These are phyloP conservation scores for Kazachstania psychrophila DNA, from an alignment of 805 yeast genomes.

Conservation along the genomic window DNA sequence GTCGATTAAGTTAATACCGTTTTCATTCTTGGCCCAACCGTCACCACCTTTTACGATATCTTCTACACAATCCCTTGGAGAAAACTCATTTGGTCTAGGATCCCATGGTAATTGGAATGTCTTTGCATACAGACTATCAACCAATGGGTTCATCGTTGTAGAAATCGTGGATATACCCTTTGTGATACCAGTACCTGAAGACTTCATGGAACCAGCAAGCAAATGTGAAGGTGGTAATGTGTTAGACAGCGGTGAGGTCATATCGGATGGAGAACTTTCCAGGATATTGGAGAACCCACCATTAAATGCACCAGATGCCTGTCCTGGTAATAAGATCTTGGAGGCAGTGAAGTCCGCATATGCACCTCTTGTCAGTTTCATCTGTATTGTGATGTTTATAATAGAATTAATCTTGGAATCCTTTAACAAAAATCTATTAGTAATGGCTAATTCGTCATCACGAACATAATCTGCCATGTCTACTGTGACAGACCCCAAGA, in stretches of 20 bases:
- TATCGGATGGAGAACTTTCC: neutral
- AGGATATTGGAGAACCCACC: conserved; percentile 10
- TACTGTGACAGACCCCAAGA: conserved; percentile 57
- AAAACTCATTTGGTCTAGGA: conserved; percentile 42
- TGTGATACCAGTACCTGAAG: conserved; percentile 1
- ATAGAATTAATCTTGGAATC: conserved; percentile 79
- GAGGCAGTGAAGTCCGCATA: conserved; percentile 25
- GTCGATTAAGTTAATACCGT: conserved; percentile 28
- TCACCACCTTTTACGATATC: conserved; percentile 67
- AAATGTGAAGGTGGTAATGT: neutral
- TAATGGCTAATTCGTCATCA: conserved; percentile 38
- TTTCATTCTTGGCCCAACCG: conserved; percentile 47
- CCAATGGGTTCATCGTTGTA: conserved; percentile 39
- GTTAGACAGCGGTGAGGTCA: neutral
- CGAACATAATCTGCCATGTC: conserved; percentile 64
- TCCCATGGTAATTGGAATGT: conserved; percentile 59
- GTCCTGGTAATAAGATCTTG: conserved; percentile 14
- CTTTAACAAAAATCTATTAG: conserved; percentile 60
- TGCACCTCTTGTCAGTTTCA: conserved; percentile 36
- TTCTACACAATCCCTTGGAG: conserved; percentile 63
- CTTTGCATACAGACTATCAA: conserved; percentile 41
- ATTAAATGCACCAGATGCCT: conserved; percentile 18
- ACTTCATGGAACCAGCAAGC: neutral
- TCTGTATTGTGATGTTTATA: conserved; percentile 48
- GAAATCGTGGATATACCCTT: conserved; percentile 21